These are phyloP conservation scores for Mimosa pudica DNA, from an alignment of 306 rosid genomes.

Conservation along the genomic window DNA sequence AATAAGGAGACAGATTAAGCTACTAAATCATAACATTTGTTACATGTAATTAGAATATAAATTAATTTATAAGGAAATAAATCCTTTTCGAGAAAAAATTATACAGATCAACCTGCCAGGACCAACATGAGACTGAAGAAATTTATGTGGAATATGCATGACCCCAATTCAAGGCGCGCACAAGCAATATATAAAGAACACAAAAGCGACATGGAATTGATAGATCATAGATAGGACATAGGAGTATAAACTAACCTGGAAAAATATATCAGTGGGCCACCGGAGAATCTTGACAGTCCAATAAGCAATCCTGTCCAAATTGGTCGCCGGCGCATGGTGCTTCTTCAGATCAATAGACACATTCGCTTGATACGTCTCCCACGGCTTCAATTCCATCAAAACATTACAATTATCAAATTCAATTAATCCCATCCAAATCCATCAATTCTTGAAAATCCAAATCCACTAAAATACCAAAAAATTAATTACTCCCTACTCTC, in stretches of 20 bases:
- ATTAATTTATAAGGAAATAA: no score
- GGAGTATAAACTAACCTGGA: constrained; percentile 49
- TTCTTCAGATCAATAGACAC: constrained; percentile 59
- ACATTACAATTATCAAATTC: neutral
- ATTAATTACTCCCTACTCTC: no score
- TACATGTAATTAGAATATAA: no score
- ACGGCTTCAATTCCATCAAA: constrained; percentile 51
- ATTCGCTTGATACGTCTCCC: constrained; percentile 74
- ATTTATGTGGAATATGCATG: neutral
- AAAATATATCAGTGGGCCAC: constrained; percentile 67
- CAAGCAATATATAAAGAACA: no score
- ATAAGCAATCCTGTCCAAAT: constrained; percentile 63
- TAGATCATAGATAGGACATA: neutral
- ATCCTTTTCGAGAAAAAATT: no score
- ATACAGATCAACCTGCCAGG: neutral
- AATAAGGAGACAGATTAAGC: no score
- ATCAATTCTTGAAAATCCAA: neutral
- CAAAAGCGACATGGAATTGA: no score
- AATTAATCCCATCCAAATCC: neutral
- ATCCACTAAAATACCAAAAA: neutral
- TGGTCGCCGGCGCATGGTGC: constrained; percentile 60
- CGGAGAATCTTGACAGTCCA: constrained; percentile 70
- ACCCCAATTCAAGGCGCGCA: neutral
- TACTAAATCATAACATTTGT: no score
- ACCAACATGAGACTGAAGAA: neutral